phyloP scores from a whole-genome alignment of 495 filamentous ascomycete genomes.

The Podospora didyma region DNA sequence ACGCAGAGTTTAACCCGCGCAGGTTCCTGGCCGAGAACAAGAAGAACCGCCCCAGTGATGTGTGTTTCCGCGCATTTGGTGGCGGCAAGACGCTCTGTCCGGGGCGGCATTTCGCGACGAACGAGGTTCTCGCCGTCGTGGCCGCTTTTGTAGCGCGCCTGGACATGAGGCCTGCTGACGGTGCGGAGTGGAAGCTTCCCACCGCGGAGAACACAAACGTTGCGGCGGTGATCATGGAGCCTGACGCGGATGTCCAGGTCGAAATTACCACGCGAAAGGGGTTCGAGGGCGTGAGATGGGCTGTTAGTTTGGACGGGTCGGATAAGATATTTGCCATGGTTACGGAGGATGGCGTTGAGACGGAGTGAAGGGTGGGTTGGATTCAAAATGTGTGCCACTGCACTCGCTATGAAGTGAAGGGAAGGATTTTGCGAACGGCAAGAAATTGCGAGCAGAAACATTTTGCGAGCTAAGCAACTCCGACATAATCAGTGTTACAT shows the following conservation, averaged over 20 bases:
- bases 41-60: conserved; percentile 1
- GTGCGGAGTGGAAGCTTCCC: conserved; percentile 18
- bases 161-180: conserved; percentile 15
- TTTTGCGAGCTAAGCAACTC: too few species aligned
- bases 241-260: conserved; percentile 27
- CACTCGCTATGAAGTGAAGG: too few species aligned
- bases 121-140: conserved; percentile 46
- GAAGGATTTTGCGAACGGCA: too few species aligned
- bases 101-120: conserved; percentile 51
- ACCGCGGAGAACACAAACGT: conserved; percentile 20
- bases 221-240: conserved; percentile 22
- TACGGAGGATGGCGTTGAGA: conserved; percentile 6
- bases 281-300: conserved; percentile 21
- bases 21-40: background rate
- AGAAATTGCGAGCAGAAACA: too few species aligned
- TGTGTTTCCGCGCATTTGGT: conserved; percentile 48
- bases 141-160: conserved; percentile 19
- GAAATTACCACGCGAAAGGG: conserved; percentile 22
- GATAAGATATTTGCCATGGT: conserved; percentile 35
- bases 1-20: conserved; percentile 14
- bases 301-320: conserved; percentile 12
- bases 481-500: too few species aligned
- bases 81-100: conserved; percentile 53
- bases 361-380: too few species aligned
- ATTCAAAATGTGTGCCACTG: too few species aligned